Evolutionary conservation across 2,329 filamentous ascomycete species (phyloP).

Genomic region (Penicillium sp.): DNA sequence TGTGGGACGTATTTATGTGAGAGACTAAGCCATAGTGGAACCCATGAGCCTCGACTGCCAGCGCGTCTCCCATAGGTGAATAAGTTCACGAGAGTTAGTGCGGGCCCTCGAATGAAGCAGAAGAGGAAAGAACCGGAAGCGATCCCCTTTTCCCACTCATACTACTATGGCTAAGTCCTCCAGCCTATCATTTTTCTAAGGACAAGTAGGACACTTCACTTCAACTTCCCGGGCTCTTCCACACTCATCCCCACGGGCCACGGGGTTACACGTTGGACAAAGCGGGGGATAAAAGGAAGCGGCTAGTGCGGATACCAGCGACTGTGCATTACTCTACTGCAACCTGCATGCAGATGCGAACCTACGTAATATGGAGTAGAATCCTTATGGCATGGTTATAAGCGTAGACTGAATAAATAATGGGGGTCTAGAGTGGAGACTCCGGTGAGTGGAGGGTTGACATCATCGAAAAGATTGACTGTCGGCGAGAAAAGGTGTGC

Average conservation of each 20-base stretch:
- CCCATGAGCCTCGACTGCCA: not conserved
- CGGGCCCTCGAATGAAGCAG: slow-evolving; percentile 26
- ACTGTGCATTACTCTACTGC: slow-evolving; percentile 9
- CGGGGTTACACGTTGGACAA: slow-evolving; percentile 6
- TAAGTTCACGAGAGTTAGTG: slow-evolving; percentile 6
- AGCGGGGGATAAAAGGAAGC: slow-evolving; percentile 5
- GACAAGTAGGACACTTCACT: not conserved
- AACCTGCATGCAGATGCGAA: slow-evolving; percentile 1
- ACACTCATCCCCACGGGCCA: not conserved
- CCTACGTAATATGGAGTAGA: not conserved
- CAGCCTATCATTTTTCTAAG: not conserved
- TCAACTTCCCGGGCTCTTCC: not conserved
- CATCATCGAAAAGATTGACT: not conserved
- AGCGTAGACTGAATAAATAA: not conserved
- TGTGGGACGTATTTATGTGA: slow-evolving; percentile 17
- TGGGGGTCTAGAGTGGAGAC: not conserved
- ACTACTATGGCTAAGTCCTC: not conserved
- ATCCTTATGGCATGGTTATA: not conserved
- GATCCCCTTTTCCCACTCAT: not conserved
- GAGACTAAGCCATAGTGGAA: not conserved
- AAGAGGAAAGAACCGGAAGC: slow-evolving; percentile 24
- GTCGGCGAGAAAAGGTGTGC: not conserved
- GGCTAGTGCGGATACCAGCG: slow-evolving; percentile 19
- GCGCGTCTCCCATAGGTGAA: slow-evolving; percentile 5
- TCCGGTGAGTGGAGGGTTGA: slow-evolving; percentile 3